phyloP scores from a whole-genome alignment of 169 alveolate species.

The Plasmodium relictum region DNA sequence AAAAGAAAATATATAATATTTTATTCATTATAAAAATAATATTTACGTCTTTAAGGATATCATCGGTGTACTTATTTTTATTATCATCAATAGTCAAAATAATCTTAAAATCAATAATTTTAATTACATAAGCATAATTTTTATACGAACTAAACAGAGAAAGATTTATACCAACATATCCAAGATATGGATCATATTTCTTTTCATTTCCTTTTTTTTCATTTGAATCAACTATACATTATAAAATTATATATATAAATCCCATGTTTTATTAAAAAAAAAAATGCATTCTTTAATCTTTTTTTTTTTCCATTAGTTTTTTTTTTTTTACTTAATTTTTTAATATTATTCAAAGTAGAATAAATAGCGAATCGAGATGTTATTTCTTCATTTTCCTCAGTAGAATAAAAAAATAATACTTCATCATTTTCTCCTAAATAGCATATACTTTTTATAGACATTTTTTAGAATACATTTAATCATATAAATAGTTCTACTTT shows the following conservation, averaged over 20 bases:
- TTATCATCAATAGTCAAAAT: slow-evolving; percentile 51
- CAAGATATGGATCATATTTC: slow-evolving; percentile 52
- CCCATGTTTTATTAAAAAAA: background rate
- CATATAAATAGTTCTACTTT: background rate
- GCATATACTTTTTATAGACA: slow-evolving; percentile 64
- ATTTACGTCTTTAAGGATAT: slow-evolving; percentile 36
- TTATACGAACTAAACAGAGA: slow-evolving; percentile 68
- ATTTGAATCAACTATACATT: slow-evolving; percentile 20
- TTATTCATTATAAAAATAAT: background rate
- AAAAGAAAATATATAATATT: background rate
- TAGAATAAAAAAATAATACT: slow-evolving; percentile 50
- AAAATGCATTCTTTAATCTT: background rate
- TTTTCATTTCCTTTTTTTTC: slow-evolving; percentile 45
- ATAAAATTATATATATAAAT: background rate
- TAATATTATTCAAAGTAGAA: slow-evolving; percentile 36
- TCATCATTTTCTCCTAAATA: slow-evolving; percentile 57
- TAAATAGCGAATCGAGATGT: slow-evolving; percentile 41
- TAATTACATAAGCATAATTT: slow-evolving; percentile 54
- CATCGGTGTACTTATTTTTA: slow-evolving; percentile 59
- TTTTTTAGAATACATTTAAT: background rate
- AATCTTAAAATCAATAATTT: slow-evolving; percentile 37
- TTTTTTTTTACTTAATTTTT: slow-evolving; percentile 35
- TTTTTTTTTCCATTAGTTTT: slow-evolving; percentile 15
- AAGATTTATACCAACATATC: slow-evolving; percentile 63
- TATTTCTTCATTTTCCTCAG: slow-evolving; percentile 53